Percentiles rank a stretch among this genome's conserved stretches.
Evolutionary conservation across 2,329 filamentous ascomycete genomes (phyloP).

Genomic region (Ceratocystis lukuohia): DNA sequence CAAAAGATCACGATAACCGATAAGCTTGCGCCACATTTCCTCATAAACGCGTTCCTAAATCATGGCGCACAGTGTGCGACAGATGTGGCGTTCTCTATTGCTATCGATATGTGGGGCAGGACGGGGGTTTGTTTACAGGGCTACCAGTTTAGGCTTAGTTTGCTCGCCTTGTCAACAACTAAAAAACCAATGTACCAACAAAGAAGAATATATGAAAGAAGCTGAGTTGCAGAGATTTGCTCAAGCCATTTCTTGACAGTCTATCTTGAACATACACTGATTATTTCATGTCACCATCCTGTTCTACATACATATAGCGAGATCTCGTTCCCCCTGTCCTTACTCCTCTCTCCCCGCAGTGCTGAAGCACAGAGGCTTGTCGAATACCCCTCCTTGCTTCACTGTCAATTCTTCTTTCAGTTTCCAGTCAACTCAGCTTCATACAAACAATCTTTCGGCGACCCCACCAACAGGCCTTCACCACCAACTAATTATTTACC

Average conservation of each 20-base stretch:
- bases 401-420: background rate
- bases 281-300: background rate
- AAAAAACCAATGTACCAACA: background rate
- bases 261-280: too few relatives aligned
- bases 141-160: conserved; percentile 14
- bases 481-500: background rate
- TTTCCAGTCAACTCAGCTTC: background rate
- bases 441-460: background rate
- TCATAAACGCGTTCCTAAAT: background rate
- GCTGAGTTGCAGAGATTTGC: background rate
- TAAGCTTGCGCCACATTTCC: conserved; percentile 15
- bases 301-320: background rate
- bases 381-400: conserved; percentile 13
- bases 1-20: background rate
- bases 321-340: background rate
- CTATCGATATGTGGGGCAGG: conserved; percentile 3
- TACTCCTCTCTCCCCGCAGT: background rate
- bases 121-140: conserved; percentile 14
- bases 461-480: conserved; percentile 5
- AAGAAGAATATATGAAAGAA: background rate
- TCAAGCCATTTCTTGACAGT: background rate
- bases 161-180: conserved; percentile 3
- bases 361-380: background rate
- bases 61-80: background rate
- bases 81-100: background rate